A percentile compares a stretch with the other conserved stretches of the same genome.
These are phyloP conservation scores for Exutisphaerella laricina DNA, from an alignment of 2,329 filamentous ascomycete species.

Conservation along the genomic window DNA sequence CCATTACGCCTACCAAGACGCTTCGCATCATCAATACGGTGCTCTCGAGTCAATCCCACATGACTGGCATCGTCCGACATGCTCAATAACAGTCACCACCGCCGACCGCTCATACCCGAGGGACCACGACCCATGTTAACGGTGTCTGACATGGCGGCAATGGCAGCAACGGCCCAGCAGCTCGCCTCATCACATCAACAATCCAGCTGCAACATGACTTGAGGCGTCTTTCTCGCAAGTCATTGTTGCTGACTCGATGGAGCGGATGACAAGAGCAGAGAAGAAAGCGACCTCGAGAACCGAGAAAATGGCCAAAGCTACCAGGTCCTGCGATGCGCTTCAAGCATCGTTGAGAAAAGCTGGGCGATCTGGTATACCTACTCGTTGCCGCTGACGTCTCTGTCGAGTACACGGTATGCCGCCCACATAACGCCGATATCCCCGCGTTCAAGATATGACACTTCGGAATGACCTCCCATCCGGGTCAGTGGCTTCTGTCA, in stretches of 20 bases:
- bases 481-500: no score
- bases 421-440: conserved; percentile 1
- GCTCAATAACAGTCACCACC: background rate
- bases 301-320: background rate
- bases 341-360: background rate
- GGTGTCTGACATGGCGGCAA: background rate
- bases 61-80: background rate
- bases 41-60: background rate
- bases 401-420: background rate
- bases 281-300: background rate
- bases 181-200: background rate
- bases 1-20: background rate
- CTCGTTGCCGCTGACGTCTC: background rate
- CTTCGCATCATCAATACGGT: background rate
- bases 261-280: background rate
- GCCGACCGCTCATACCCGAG: background rate
- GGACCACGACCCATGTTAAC: background rate
- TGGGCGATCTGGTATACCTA: background rate
- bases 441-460: background rate
- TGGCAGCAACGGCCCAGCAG: background rate
- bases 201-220: background rate
- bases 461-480: no score
- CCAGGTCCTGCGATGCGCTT: background rate
- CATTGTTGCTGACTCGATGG: background rate
- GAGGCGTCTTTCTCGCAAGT: background rate